Conservation (phyloP, 1,284 basidiomycete genomes). For the Porogramme epimiltina region DNA sequence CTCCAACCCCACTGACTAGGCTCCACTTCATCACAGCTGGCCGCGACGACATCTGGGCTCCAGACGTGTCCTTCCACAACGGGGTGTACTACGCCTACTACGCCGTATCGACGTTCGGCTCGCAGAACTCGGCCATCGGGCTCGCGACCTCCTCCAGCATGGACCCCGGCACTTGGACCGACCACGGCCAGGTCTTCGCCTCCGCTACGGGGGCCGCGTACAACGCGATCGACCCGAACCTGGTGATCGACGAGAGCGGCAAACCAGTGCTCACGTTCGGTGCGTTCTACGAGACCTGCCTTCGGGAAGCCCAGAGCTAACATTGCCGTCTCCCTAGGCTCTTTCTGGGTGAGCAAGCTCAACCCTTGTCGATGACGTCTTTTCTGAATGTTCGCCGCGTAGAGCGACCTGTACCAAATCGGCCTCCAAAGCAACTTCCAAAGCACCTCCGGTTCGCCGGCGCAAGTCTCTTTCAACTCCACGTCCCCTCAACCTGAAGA, state of each 20-base stretch:
- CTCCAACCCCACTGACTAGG: not conserved
- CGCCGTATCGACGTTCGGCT: conserved; percentile 35
- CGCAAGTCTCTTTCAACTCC: conserved; percentile 22
- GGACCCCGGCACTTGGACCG: conserved; percentile 38
- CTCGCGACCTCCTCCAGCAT: conserved; percentile 36
- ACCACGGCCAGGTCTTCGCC: conserved; percentile 35
- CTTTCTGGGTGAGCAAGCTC: conserved; percentile 19
- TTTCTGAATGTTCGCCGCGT: not conserved
- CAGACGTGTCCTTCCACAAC: conserved; percentile 23
- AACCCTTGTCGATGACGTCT: not conserved
- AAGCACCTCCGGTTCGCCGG: conserved; percentile 8
- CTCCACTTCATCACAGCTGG: conserved; percentile 18
- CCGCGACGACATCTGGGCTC: conserved; percentile 25
- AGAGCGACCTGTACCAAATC: conserved; percentile 15
- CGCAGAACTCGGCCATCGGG: conserved; percentile 37
- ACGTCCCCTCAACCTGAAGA: conserved; percentile 22
- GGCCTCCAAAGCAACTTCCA: conserved; percentile 16
- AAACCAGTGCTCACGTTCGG: conserved; percentile 14
- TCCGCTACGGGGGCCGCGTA: conserved; percentile 31
- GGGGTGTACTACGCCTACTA: conserved; percentile 34
- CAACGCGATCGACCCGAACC: conserved; percentile 31
- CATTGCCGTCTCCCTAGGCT: conserved; percentile 4
- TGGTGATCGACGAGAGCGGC: conserved; percentile 15
- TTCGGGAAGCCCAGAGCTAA: not conserved
- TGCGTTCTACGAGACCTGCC: not conserved